Conservation (phyloP, 176 grass and related monocot genomes). For the Ampelocalamus luodianensis region DNA sequence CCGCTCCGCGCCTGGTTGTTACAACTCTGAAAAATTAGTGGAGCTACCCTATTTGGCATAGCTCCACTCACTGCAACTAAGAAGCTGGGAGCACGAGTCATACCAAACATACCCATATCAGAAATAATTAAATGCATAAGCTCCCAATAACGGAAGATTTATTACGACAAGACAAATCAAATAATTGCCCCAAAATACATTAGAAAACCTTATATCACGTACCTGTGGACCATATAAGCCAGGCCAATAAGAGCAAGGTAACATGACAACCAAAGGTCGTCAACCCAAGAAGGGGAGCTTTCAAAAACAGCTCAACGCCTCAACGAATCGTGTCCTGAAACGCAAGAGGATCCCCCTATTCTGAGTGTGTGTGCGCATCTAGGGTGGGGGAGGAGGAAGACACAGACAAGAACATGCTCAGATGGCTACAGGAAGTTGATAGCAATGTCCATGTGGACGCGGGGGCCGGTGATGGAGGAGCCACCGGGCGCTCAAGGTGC, state of each 20-base stretch:
- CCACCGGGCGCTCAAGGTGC: neutral
- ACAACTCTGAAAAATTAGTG: too few species aligned
- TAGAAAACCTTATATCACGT: neutral
- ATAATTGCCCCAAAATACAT: neutral
- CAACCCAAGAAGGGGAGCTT: conserved; percentile 15
- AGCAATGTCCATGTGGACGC: conserved; percentile 33
- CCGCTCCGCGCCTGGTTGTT: too few species aligned
- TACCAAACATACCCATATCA: neutral
- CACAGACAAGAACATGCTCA: conserved; percentile 7
- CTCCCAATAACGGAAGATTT: too few species aligned
- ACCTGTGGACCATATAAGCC: neutral
- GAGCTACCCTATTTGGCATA: too few species aligned
- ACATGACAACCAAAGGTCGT: conserved; percentile 17
- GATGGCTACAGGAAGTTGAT: conserved; percentile 55
- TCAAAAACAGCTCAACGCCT: conserved; percentile 36
- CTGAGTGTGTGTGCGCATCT: neutral
- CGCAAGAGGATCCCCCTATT: neutral
- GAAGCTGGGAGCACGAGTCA: too few species aligned
- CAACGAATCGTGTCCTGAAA: conserved; percentile 13
- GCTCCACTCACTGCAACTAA: too few species aligned
- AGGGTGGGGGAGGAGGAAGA: neutral
- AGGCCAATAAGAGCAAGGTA: conserved; percentile 16
- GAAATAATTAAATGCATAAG: neutral
- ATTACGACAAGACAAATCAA: neutral
- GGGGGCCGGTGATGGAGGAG: neutral